Conservation (phyloP, 75 land plant genomes). For the Azolla pinnata region DNA sequence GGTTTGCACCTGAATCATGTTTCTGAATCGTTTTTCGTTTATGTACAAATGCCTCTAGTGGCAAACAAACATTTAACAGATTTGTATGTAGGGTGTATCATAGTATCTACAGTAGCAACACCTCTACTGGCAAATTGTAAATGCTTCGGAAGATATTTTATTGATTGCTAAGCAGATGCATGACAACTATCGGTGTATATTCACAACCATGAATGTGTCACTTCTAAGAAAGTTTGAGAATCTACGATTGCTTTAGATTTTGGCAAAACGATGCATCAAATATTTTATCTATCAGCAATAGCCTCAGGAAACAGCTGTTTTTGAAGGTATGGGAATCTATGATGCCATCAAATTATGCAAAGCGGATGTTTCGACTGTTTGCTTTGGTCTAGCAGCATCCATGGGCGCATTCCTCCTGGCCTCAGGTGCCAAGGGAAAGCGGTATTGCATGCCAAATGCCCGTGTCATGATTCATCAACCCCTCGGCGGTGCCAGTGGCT, state of each 20-base stretch:
- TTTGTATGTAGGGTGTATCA: too few species aligned
- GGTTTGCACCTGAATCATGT: background rate
- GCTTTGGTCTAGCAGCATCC: constrained; percentile 92
- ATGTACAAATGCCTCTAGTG: too few species aligned
- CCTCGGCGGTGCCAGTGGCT: constrained; percentile 73
- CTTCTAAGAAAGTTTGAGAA: too few species aligned
- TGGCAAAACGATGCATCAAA: background rate
- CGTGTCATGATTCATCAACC: constrained; percentile 99
- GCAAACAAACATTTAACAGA: too few species aligned
- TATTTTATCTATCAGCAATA: background rate
- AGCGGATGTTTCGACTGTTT: constrained; percentile 93
- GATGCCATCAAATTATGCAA: constrained; percentile 96
- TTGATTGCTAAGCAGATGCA: too few species aligned
- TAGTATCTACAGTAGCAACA: too few species aligned
- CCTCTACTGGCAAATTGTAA: too few species aligned
- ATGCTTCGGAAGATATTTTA: too few species aligned
- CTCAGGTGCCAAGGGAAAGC: constrained; percentile 86
- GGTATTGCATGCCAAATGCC: constrained; percentile 97
- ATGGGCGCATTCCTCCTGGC: constrained; percentile 98
- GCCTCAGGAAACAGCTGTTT: background rate
- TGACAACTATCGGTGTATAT: too few species aligned
- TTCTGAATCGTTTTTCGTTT: too few species aligned
- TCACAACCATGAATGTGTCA: too few species aligned
- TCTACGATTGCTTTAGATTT: too few species aligned
- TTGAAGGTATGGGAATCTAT: constrained; percentile 92